These are phyloP conservation scores for Phyllostachys edulis DNA, from an alignment of 176 grass and related monocot species.

Conservation along the genomic window DNA sequence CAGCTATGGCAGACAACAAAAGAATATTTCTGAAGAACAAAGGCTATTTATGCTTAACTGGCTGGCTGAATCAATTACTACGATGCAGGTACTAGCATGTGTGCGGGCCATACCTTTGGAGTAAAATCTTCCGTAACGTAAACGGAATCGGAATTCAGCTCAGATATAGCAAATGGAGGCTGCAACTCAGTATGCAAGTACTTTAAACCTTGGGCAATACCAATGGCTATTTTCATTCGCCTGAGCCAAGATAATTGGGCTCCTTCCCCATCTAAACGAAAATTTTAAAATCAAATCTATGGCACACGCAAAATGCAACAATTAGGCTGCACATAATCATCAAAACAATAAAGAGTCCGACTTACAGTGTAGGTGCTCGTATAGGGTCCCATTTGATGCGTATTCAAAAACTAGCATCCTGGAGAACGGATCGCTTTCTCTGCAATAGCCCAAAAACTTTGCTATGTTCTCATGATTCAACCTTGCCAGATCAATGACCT, in stretches of 20 bases:
- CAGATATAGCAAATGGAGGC: slow-evolving; percentile 66
- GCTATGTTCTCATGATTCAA: slow-evolving; percentile 85
- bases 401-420: slow-evolving; percentile 94
- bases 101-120: slow-evolving; percentile 55
- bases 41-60: neutral
- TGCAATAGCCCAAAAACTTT: slow-evolving; percentile 87
- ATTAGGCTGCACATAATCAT: neutral
- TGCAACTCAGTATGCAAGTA: slow-evolving; percentile 86
- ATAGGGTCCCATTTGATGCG: slow-evolving; percentile 88
- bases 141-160: slow-evolving; percentile 71
- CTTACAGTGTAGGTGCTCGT: slow-evolving; percentile 92
- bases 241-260: slow-evolving; percentile 82
- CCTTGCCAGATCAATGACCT: slow-evolving; percentile 82
- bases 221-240: slow-evolving; percentile 93
- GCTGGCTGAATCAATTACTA: neutral
- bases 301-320: neutral
- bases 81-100: neutral
- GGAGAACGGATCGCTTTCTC: slow-evolving; percentile 86
- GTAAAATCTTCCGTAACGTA: slow-evolving; percentile 89
- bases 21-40: neutral
- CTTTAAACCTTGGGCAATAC: slow-evolving; percentile 72
- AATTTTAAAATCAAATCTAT: neutral
- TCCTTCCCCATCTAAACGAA: slow-evolving; percentile 72
- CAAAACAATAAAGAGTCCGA: neutral
- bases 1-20: neutral